Conservation (phyloP, 352 stramenopile species). For the Albugo candida region DNA sequence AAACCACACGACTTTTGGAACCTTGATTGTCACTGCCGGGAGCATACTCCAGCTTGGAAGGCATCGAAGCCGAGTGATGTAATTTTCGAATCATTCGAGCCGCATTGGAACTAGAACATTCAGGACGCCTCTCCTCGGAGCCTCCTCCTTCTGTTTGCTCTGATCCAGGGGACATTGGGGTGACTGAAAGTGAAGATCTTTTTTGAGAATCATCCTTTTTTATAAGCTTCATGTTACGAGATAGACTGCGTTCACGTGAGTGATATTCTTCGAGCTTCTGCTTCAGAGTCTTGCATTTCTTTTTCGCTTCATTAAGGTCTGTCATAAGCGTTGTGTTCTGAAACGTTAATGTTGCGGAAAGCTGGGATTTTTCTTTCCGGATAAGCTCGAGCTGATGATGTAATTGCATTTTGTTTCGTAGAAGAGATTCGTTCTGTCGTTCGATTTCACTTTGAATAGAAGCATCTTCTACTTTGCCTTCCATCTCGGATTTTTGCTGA, state of each 20-base stretch:
- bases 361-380: slow-evolving; percentile 46
- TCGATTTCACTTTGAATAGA: slow-evolving; percentile 39
- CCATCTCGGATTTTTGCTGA: slow-evolving; percentile 1
- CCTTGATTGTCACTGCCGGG: too few relatives aligned
- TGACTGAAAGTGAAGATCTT: too few relatives aligned
- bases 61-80: too few relatives aligned
- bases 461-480: slow-evolving; percentile 10
- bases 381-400: slow-evolving; percentile 36
- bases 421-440: slow-evolving; percentile 47
- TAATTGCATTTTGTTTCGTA: slow-evolving; percentile 57
- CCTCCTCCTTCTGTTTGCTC: not conserved
- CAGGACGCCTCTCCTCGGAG: not conserved
- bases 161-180: too few relatives aligned
- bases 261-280: slow-evolving; percentile 14
- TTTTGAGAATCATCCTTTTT: too few relatives aligned
- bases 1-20: too few relatives aligned
- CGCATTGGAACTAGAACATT: not conserved
- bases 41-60: too few relatives aligned
- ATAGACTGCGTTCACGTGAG: not conserved
- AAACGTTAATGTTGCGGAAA: slow-evolving; percentile 39
- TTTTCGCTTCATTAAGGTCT: slow-evolving; percentile 36
- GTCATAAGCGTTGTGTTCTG: slow-evolving; percentile 46
- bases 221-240: too few relatives aligned
- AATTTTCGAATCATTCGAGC: too few relatives aligned
- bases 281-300: slow-evolving; percentile 48